Percentiles rank a stretch among this genome's conserved stretches.
Evolutionary conservation across 1,284 basidiomycete genomes (phyloP).

Genomic region (Ganoderma boninense): DNA sequence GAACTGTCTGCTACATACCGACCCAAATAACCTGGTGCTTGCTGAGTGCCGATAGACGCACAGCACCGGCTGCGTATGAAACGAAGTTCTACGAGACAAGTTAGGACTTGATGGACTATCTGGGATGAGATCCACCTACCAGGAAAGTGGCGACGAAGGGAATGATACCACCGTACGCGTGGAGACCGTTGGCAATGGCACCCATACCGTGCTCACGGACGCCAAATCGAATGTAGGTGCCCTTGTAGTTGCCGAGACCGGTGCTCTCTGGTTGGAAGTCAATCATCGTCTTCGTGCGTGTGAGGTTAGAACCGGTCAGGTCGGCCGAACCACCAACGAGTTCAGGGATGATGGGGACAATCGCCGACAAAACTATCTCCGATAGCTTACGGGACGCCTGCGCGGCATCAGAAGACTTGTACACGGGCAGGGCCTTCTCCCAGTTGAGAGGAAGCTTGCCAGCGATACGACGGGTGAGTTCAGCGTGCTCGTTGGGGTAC

Average conservation of each 20-base stretch:
- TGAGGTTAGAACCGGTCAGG: constrained; percentile 93
- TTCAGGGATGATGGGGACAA: constrained; percentile 84
- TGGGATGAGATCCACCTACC: constrained; percentile 48
- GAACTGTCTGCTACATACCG: constrained; percentile 57
- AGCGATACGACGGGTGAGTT: constrained; percentile 85
- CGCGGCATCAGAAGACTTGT: constrained; percentile 83
- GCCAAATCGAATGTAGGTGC: constrained; percentile 95
- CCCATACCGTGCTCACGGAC: constrained; percentile 98
- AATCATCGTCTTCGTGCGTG: constrained; percentile 81
- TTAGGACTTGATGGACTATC: not conserved
- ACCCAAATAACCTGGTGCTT: constrained; percentile 94
- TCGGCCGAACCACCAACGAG: constrained; percentile 92
- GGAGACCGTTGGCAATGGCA: constrained; percentile 91
- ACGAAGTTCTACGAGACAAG: constrained; percentile 80
- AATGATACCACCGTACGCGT: constrained; percentile 86
- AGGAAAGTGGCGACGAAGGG: constrained; percentile 92
- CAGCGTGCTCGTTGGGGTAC: constrained; percentile 87
- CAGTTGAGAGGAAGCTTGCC: constrained; percentile 87
- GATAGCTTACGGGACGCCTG: constrained; percentile 94
- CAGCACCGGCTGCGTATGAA: constrained; percentile 92
- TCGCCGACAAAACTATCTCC: constrained; percentile 85
- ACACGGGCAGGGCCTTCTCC: constrained; percentile 88
- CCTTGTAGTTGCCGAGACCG: constrained; percentile 84
- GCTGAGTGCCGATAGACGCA: constrained; percentile 91
- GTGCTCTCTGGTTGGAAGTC: constrained; percentile 95